Conservation (phyloP, 139 green algal species). For the Mesostigma viride region DNA sequence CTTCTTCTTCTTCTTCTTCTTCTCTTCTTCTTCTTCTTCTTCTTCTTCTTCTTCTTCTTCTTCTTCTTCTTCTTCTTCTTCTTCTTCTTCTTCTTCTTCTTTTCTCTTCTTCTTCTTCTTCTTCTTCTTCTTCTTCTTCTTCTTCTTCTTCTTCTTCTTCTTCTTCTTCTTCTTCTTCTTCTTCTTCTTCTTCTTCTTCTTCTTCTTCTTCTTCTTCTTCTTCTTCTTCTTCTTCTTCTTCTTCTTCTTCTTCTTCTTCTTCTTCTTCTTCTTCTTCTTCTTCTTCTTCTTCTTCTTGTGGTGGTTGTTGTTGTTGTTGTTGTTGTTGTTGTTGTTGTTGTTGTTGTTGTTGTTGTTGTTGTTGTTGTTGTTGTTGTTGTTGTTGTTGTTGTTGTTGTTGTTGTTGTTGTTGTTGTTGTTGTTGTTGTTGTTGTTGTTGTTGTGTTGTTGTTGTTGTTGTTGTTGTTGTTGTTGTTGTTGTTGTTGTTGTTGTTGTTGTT, state of each 20-base stretch:
- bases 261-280: constrained; percentile 13
- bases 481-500: too few relatives aligned
- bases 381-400: neutral
- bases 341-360: neutral
- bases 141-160: neutral
- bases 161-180: neutral
- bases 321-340: neutral
- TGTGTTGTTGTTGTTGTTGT: neutral
- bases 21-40: constrained; percentile 2
- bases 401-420: neutral
- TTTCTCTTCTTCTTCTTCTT: neutral
- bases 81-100: constrained; percentile 16
- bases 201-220: constrained; percentile 18
- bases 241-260: constrained; percentile 17
- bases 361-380: neutral
- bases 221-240: constrained; percentile 10
- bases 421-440: neutral
- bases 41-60: constrained; percentile 3
- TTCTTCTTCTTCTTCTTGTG: constrained; percentile 19
- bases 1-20: constrained; percentile 14
- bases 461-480: too few relatives aligned
- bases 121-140: too few relatives aligned
- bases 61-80: constrained; percentile 18
- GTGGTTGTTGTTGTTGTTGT: too few relatives aligned
- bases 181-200: neutral